Base-by-base conservation (phyloP, 768 basidiomycete species). In the Mrakia hoshinonis region DNA sequence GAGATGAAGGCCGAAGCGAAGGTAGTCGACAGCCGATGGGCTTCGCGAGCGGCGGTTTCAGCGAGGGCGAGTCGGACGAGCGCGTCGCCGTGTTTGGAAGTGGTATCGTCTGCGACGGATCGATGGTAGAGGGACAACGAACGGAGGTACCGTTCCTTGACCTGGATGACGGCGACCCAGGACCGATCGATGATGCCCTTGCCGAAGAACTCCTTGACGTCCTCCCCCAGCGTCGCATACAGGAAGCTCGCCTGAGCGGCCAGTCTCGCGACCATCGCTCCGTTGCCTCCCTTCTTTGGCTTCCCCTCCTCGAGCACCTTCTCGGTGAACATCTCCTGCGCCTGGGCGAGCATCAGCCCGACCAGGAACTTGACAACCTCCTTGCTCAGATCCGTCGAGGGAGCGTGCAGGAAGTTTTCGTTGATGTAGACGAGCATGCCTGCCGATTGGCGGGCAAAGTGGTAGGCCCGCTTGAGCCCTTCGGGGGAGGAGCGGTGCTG, bases 401-500 rank as follows among this genome's bases (percentile, higher is more conserved):
- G 96, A 0, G 95, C 96, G 76, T 99, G 96, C 0, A 99, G 82
- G 79, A 99, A 99, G 84, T 99, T 97, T 80, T 99, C 96, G 81
- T 98, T 97, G 83, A 99, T 93, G 79, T 98, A 99, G 7, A 88
- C 92, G 77, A 97, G 86, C 92, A 99, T 96, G 24, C 96, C 96
- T 2, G 94, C 91, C 51, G 90, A 87, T 13, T 89, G 87, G 22
- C 89, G 83, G 76, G 92, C 90, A 81, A 92, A 94, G 81, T 91
- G 86, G 82, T 96, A 99, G 0, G 95, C 87, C 43, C 92, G 86
- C 80, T 96, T 98, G 76, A 92, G 80, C 24, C 94, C 93, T 79
- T 97, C 92, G 0, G 92, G 90, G 68, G 92, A 89, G 0, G 88
- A 87, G 67, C 92, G 84, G 77, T 87, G 89, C 81, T 94, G 90